Base-by-base conservation (phyloP, 2,329 filamentous ascomycete species). In the Diaporthe nobilis region DNA sequence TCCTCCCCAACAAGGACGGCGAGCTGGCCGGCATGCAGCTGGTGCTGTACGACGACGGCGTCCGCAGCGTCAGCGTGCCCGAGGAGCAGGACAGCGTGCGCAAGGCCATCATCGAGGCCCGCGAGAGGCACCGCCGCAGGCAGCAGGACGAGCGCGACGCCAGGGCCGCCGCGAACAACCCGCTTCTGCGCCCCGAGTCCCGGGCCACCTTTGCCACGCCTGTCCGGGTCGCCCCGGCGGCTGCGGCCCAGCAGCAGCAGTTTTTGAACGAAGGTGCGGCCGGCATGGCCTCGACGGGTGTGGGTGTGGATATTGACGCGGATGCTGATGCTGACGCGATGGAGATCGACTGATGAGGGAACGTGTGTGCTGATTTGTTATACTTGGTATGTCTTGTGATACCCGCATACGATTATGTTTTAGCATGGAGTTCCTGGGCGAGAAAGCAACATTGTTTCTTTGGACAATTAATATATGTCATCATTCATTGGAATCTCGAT, bases 91-190 rank as follows among this genome's bases (percentile, higher is more conserved):
- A 96, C 82, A 93, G 90, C 77, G 94, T 98, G 77, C 90, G 95
- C 76, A 95, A 93, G 83, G 95, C 95, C 12, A 95, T 98, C 78
- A 87, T 96, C 71, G 96, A 98, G 83, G 91, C 94, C 3, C 90
- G 95, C 71, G 90, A 90, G 63, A 89, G 95, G 73, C 88, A 91
- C 47, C 87, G 94, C 72, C 91, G 94, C 79, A 85, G 82, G 82
- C 90, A 92, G 81, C 86, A 84, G 76, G 81, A 81, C 72, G 85
- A 86, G 80, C 80, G 81, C 72, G 82, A 83, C 77, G 79, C 49
- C 13, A 70, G 53, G 61, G 53, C 71, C 28, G 68, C 31, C 15
- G 71, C 71, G 5, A 71, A 60, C 42, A 71, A 71, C 34, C 71
- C 71, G 9, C 37, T 71, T 20, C 55, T 70, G 37, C 25, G 37